A percentile compares a stretch with the other conserved stretches of the same genome.
These are phyloP conservation scores for Sporisorium scitamineum DNA, from an alignment of 1,284 basidiomycete genomes.

Conservation along the genomic window DNA sequence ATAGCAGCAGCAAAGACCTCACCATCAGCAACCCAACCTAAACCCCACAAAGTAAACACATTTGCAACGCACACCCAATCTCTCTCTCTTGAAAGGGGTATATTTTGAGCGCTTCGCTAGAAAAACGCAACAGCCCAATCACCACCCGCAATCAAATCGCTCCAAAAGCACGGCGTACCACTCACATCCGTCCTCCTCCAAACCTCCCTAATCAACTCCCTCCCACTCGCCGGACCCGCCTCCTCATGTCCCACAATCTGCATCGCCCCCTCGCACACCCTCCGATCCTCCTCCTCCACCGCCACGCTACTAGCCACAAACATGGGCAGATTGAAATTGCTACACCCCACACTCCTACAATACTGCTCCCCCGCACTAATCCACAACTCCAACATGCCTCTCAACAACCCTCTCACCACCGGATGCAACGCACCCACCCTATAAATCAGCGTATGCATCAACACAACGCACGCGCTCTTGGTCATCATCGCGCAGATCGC, in stretches of 20 bases:
- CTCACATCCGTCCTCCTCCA: conserved; percentile 38
- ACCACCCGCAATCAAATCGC: conserved; percentile 27
- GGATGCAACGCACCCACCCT: conserved; percentile 42
- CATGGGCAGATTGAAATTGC: conserved; percentile 43
- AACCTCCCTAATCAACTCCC: conserved; percentile 31
- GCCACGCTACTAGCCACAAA: conserved; percentile 30
- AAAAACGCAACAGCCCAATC: conserved; percentile 40
- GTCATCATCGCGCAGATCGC: conserved; percentile 38
- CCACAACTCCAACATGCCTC: conserved; percentile 35
- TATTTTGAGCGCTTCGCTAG: too few relatives aligned
- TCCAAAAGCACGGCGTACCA: conserved; percentile 38
- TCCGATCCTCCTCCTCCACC: conserved; percentile 28
- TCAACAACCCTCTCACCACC: conserved; percentile 7
- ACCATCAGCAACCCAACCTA: not conserved
- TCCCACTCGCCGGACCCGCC: conserved; percentile 27
- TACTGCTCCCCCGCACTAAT: conserved; percentile 33
- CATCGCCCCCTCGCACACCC: conserved; percentile 38
- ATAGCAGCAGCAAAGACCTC: not conserved
- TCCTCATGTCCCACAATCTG: conserved; percentile 44
- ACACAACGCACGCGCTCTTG: conserved; percentile 29
- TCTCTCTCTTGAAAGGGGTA: too few relatives aligned
- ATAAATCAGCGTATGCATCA: conserved; percentile 41
- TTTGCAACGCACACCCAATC: not conserved
- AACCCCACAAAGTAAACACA: too few relatives aligned
- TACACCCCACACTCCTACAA: conserved; percentile 36